Percentiles rank a stretch among this genome's conserved stretches.
Conservation (phyloP, 139 green algal genomes). For the Zygnema cylindricum region DNA sequence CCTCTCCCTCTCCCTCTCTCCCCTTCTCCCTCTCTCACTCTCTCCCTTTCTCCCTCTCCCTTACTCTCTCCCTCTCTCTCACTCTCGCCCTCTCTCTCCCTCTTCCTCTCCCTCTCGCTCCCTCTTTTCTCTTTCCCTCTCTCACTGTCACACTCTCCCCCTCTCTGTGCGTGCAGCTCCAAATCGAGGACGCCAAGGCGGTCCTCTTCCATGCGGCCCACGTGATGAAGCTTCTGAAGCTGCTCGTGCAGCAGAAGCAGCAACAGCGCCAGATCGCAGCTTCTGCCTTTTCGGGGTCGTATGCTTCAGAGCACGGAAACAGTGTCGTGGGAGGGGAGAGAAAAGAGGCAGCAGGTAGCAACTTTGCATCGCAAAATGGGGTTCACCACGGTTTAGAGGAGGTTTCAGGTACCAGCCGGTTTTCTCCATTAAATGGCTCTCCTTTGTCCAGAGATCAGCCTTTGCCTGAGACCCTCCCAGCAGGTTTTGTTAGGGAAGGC, state of each 20-base stretch:
- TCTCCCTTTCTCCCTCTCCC: background rate
- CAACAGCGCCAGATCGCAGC: background rate
- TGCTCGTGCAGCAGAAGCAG: background rate
- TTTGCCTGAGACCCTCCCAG: background rate
- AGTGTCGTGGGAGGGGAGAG: background rate
- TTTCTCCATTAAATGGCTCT: background rate
- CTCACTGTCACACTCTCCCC: background rate
- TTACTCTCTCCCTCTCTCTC: background rate
- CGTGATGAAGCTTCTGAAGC: constrained; percentile 36
- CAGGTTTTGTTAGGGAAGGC: background rate
- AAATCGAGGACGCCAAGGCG: constrained; percentile 8
- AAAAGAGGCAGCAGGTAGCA: background rate
- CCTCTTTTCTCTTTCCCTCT: background rate
- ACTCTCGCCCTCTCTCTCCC: background rate
- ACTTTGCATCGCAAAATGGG: background rate
- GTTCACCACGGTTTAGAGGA: too few relatives aligned
- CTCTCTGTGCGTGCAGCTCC: background rate
- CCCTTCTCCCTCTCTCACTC: too few relatives aligned
- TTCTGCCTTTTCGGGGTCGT: background rate
- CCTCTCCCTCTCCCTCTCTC: too few relatives aligned
- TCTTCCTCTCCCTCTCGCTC: background rate
- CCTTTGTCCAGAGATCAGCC: background rate
- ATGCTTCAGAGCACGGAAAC: background rate
- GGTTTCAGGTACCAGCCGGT: background rate
- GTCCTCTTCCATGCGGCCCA: constrained; percentile 22